Base-by-base conservation (phyloP, 176 grass and related monocot species). In the Hsuehochloa calcarea region DNA sequence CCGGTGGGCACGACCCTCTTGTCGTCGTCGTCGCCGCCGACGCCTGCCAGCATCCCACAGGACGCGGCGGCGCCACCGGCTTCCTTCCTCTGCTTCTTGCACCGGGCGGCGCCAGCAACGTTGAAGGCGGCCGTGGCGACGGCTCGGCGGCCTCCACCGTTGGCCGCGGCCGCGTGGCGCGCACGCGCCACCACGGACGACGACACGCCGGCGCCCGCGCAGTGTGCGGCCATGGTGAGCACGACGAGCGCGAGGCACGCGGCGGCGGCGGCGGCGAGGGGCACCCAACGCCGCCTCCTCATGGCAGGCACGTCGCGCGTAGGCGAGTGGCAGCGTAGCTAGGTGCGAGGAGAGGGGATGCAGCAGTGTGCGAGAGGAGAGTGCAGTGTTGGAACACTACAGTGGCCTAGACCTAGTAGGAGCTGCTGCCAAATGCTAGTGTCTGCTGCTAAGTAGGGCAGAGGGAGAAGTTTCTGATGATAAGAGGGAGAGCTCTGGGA, bases 1-100 rank as follows among this genome's bases (percentile, higher is more conserved):
- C 89, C 89, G 41, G 86, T 89, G 19, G 89, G 92, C 66, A 91
- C 79, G 44, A 49, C 87, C 44, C 89, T 37, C 79, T 87, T 84
- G 69, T 90, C 90, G 31, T 50, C 82, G 60, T 8, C 54, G 72
- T 0, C 60, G 41, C 0, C 27, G 10, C 3, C 80, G 16, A 1
- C 46, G 9, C 16, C 61, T 39, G 44, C 9, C 72, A 44, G 3
- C 64, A 25, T 13, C 14, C 1, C 62, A 38, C 78, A 82, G 20
- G n/a, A 15, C n/a, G 67, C 68, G 3, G 41, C 25, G 10, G 39
- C 25, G n/a, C 10, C 23, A 8, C 16, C 46, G 8, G 35, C 65
- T 59, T 26, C 40, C 7, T 12, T 26, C 20, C 55, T 5, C 66
- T 49, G 72, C 14, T 67, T 65, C 56, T 14, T 67, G 88, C 88